Base-by-base conservation (phyloP, 305 asterid species). In the Fraxinus velutina region DNA sequence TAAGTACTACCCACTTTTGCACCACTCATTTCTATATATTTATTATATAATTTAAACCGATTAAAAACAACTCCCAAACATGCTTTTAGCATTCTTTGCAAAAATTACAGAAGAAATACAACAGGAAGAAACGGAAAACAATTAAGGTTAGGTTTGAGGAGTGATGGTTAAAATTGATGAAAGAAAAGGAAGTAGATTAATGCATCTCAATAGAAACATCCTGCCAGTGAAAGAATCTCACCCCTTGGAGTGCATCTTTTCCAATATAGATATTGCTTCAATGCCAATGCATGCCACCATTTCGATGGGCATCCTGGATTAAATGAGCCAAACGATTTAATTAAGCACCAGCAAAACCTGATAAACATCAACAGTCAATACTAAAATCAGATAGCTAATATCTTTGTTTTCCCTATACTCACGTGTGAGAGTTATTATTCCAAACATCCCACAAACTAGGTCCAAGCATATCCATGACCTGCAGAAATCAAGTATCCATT, bases 391-490 rank as follows among this genome's bases (percentile, higher is more conserved):
- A 32, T 81, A 39, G 76, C 34, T 33, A 52, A 50, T 57, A 80
- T 64, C 42, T 15, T 15, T 29, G 64, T 30, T 30, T 64, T 47
- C 62, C 62, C 22, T 27, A 77, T 42, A 85, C 94, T 85, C 85
- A 94, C 97, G 91, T 79, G 78, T 88, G 92, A 75, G 91, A 81
- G 86, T 86, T 93, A 32, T 86, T 89, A 82, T 90, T 95, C 98
- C 98, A 95, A 75, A 91, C 90, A 91, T 95, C 98, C 98, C 98
- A 95, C 85, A 95, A 91, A 86, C 98, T 95, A 2, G 98, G 98
- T 71, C 98, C 98, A 52, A 95, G 96, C 83, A 91, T 90, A 88
- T 95, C 98, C 98, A 95, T 95, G 78, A 95, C 98, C 98, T 95
- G 90, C 78, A 83, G 84, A 73, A 81, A 66, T 77, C 73, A 86